phyloP scores from a whole-genome alignment of 805 yeast genomes.

The Ogataea trehalophila region DNA sequence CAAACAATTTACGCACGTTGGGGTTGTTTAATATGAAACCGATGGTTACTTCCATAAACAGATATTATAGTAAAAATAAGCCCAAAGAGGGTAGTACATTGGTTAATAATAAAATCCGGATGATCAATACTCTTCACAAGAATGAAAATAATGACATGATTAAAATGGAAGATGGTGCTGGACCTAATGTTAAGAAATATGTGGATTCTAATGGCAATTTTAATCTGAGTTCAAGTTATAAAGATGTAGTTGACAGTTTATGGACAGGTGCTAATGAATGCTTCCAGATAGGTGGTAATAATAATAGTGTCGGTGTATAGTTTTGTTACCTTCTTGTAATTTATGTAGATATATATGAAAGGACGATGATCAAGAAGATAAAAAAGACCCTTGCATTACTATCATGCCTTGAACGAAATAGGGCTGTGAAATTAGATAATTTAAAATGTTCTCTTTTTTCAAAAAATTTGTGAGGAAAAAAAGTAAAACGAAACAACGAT shows the following conservation, averaged over 20 bases:
- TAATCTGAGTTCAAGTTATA: constrained; percentile 6
- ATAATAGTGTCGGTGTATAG: too few relatives aligned
- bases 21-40: constrained; percentile 25
- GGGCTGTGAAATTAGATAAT: too few relatives aligned
- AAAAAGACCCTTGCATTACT: too few relatives aligned
- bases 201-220: constrained; percentile 12
- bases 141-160: not conserved
- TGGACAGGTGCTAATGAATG: constrained; percentile 13
- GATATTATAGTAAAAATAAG: constrained; percentile 2
- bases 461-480: too few relatives aligned
- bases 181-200: not conserved
- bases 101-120: constrained; percentile 4
- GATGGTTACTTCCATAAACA: constrained; percentile 16
- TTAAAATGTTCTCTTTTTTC: too few relatives aligned
- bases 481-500: too few relatives aligned
- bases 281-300: not conserved
- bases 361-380: too few relatives aligned
- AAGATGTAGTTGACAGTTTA: constrained; percentile 8
- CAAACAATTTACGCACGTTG: constrained; percentile 27
- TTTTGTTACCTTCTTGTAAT: too few relatives aligned
- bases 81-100: not conserved
- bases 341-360: too few relatives aligned
- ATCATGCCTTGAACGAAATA: too few relatives aligned
- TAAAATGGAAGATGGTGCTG: not conserved
- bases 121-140: not conserved